Evolutionary conservation across 768 basidiomycete species (phyloP).

Genomic region (Gloeophyllum trabeum): DNA sequence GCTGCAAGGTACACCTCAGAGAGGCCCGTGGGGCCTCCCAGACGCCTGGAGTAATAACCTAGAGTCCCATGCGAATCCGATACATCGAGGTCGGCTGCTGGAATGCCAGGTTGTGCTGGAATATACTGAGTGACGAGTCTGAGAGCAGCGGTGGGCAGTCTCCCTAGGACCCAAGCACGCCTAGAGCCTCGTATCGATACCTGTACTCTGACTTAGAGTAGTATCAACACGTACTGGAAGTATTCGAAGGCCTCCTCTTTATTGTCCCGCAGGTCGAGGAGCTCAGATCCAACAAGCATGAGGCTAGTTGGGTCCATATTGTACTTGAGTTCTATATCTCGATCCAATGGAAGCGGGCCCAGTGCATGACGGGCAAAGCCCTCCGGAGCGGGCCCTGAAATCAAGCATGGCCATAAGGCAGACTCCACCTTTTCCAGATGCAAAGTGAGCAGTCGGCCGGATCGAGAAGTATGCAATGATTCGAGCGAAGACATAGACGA

Average conservation of each 20-base stretch:
- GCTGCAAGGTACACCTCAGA: conserved; percentile 73
- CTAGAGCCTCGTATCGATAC: conserved; percentile 21
- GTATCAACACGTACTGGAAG: conserved; percentile 45
- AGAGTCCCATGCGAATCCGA: conserved; percentile 36
- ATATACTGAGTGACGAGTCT: conserved; percentile 67
- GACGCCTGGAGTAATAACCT: conserved; percentile 50
- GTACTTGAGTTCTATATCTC: conserved; percentile 47
- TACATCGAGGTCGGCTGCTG: conserved; percentile 14
- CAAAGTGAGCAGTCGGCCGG: conserved; percentile 64
- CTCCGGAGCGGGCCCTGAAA: conserved; percentile 65
- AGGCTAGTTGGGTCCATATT: conserved; percentile 86
- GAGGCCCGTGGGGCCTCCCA: conserved; percentile 57
- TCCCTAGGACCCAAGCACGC: conserved; percentile 75
- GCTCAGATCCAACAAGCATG: conserved; percentile 56
- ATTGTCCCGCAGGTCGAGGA: conserved; percentile 65
- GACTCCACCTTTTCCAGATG: conserved; percentile 75
- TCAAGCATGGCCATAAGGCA: conserved; percentile 73
- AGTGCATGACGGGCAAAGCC: conserved; percentile 40
- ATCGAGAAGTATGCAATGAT: conserved; percentile 42
- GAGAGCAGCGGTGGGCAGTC: conserved; percentile 66
- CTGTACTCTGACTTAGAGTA: background rate
- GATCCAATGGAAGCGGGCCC: conserved; percentile 41
- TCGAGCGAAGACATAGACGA: conserved; percentile 78
- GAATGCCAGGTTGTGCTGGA: conserved; percentile 30
- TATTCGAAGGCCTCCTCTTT: conserved; percentile 74